These are phyloP conservation scores for Ustilago esculenta DNA, from an alignment of 1,284 basidiomycete species.

Conservation along the genomic window DNA sequence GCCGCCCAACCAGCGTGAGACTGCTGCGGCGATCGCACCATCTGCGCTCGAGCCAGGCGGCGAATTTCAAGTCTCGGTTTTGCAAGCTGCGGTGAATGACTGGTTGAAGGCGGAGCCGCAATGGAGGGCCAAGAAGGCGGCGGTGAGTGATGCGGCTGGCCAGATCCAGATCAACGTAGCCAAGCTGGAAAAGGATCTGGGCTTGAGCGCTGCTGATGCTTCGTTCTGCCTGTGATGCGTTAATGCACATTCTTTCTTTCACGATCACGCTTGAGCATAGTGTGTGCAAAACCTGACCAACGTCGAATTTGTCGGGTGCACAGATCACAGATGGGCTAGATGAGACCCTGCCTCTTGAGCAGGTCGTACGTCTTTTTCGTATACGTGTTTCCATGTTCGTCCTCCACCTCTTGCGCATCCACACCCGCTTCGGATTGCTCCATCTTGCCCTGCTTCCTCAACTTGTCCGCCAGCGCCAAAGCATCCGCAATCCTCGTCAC, in stretches of 20 bases:
- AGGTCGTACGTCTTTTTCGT: conserved; percentile 65
- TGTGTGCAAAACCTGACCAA: no score
- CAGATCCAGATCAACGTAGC: conserved; percentile 15
- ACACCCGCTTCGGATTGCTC: conserved; percentile 41
- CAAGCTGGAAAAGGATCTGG: conserved; percentile 27
- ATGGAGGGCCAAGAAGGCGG: conserved; percentile 1
- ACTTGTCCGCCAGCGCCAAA: conserved; percentile 72
- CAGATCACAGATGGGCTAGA: no score
- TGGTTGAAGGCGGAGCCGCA: conserved; percentile 25
- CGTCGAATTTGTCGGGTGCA: no score
- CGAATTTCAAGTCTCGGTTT: conserved; percentile 1
- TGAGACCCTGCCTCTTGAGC: conserved; percentile 65
- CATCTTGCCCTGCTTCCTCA: conserved; percentile 54
- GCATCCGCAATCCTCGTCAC: conserved; percentile 98
- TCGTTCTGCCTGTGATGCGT: conserved; percentile 11
- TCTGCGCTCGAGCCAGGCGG: no score
- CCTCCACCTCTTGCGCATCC: conserved; percentile 65
- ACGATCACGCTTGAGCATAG: no score
- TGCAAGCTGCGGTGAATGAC: conserved; percentile 26
- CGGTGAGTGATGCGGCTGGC: not conserved
- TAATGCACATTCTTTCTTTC: no score
- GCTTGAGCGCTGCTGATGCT: conserved; percentile 7
- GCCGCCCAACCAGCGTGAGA: not conserved
- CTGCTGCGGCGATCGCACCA: not conserved
- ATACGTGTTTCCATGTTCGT: conserved; percentile 65